Evolutionary conservation across 176 grass and related monocot species (phyloP).

Genomic region (Carex pumila): DNA sequence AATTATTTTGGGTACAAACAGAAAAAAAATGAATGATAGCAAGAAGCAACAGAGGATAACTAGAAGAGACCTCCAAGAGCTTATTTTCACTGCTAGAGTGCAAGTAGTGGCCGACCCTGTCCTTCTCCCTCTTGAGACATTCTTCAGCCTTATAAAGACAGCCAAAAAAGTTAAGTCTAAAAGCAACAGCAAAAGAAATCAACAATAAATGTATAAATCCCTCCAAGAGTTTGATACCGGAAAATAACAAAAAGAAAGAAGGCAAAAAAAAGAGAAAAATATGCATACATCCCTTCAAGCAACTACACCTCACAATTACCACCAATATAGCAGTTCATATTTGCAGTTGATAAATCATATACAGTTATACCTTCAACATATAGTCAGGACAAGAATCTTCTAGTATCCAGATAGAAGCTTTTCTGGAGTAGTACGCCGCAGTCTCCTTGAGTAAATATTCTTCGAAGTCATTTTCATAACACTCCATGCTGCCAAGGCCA

Average conservation of each 20-base stretch:
- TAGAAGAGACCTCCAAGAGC: conserved; percentile 67
- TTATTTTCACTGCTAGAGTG: conserved; percentile 91
- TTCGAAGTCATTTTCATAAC: conserved; percentile 90
- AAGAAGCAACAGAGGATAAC: background rate
- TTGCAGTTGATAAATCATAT: background rate
- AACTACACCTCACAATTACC: background rate
- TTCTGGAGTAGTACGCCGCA: conserved; percentile 80
- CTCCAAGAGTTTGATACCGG: background rate
- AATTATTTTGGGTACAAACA: background rate
- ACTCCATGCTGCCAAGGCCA: conserved; percentile 62
- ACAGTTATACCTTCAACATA: conserved; percentile 75
- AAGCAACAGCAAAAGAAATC: background rate
- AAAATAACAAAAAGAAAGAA: background rate
- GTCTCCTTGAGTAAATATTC: conserved; percentile 85
- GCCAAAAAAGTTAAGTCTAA: conserved; percentile 10
- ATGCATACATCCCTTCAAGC: background rate
- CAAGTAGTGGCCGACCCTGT: conserved; percentile 88
- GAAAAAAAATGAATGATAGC: background rate
- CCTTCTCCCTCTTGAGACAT: conserved; percentile 80
- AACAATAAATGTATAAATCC: background rate
- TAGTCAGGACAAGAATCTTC: conserved; percentile 97
- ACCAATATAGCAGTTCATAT: background rate
- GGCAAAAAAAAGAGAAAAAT: background rate
- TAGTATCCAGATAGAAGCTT: conserved; percentile 84
- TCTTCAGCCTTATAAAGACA: conserved; percentile 71